Percentiles rank a stretch among this genome's conserved stretches.
phyloP scores from a whole-genome alignment of 495 filamentous ascomycete genomes.

The Trichoderma reesei region DNA sequence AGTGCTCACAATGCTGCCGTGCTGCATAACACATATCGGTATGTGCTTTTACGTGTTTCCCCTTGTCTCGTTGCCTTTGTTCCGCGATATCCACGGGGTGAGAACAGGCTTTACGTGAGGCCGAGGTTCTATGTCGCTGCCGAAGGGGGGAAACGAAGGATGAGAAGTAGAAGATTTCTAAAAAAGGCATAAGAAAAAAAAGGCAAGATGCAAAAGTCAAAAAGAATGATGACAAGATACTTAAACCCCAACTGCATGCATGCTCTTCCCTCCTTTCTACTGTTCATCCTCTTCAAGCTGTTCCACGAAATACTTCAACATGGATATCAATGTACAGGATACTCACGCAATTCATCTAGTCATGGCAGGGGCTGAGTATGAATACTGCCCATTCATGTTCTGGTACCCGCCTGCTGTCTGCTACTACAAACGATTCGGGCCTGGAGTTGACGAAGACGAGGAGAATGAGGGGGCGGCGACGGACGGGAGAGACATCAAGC shows the following conservation, averaged over 20 bases:
- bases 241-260: too few species aligned
- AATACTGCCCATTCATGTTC: slow-evolving; percentile 4
- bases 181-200: too few species aligned
- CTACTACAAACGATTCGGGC: slow-evolving; percentile 3
- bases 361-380: not conserved
- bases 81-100: not conserved
- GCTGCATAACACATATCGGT: not conserved
- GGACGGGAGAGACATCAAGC: not conserved
- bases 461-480: not conserved
- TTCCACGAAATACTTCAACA: not conserved
- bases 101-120: not conserved
- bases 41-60: not conserved
- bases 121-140: not conserved
- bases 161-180: not conserved
- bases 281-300: too few species aligned
- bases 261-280: not conserved
- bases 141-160: not conserved
- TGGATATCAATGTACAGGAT: not conserved
- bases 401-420: slow-evolving; percentile 6
- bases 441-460: not conserved
- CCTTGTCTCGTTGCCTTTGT: not conserved
- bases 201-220: too few species aligned
- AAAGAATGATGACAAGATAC: too few species aligned
- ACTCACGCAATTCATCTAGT: not conserved
- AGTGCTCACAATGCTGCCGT: not conserved